Conservation (phyloP, 2,329 filamentous ascomycete genomes). For the Nigrospora oryzae region DNA sequence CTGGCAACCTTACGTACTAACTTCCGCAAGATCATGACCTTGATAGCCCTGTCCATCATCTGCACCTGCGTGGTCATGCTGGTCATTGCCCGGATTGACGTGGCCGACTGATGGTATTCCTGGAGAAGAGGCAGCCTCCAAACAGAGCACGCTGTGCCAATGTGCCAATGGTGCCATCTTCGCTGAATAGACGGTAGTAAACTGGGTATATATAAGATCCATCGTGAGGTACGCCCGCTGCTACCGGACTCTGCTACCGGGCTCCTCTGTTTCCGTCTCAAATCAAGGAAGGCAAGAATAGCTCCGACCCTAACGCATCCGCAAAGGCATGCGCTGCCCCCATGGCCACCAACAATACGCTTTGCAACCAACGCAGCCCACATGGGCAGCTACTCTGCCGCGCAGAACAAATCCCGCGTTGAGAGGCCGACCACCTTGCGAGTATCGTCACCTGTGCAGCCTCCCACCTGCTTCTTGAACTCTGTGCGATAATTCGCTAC, state of each 20-base stretch:
- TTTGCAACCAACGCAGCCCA: neutral
- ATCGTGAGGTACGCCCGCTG: too few species aligned
- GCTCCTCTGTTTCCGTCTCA: too few species aligned
- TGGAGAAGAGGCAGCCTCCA: neutral
- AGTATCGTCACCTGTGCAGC: slow-evolving; percentile 38
- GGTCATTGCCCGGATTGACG: slow-evolving; percentile 32
- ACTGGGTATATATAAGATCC: too few species aligned
- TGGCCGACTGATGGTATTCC: slow-evolving; percentile 8
- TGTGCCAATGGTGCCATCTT: too few species aligned
- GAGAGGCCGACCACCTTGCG: slow-evolving; percentile 23
- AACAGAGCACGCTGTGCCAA: too few species aligned
- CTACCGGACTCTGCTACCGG: too few species aligned
- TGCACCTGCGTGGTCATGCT: slow-evolving; percentile 58
- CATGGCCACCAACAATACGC: too few species aligned
- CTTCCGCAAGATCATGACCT: slow-evolving; percentile 45
- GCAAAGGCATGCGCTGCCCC: too few species aligned
- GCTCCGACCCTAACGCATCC: too few species aligned
- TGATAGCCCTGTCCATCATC: slow-evolving; percentile 55
- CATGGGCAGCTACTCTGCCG: slow-evolving; percentile 19
- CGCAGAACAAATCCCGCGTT: slow-evolving; percentile 60
- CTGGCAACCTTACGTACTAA: neutral
- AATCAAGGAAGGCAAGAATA: too few species aligned
- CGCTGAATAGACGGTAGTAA: too few species aligned
- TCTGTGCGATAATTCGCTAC: slow-evolving; percentile 43
- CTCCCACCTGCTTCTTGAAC: slow-evolving; percentile 61